Percentiles rank a stretch among this genome's conserved stretches.
These are phyloP conservation scores for Saccharomyces pastorianus DNA, from an alignment of 1,139 yeast species.

Conservation along the genomic window DNA sequence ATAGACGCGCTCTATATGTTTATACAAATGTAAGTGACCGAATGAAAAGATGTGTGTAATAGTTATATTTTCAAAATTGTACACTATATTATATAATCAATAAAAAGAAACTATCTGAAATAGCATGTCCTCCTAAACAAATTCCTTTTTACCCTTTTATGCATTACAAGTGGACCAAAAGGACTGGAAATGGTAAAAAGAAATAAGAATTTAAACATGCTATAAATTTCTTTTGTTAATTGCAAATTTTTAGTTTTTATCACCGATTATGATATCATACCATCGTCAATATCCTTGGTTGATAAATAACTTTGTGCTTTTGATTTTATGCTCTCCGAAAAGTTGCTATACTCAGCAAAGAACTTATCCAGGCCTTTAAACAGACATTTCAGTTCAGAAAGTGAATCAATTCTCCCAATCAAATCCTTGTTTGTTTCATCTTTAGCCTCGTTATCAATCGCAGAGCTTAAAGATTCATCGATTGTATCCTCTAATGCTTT, in stretches of 20 bases:
- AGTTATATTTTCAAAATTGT: neutral
- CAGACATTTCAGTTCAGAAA: constrained; percentile 43
- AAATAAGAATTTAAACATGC: neutral
- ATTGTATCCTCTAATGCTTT: constrained; percentile 38
- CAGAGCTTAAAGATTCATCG: constrained; percentile 33
- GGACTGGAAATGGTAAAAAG: neutral
- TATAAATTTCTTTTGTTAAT: too few relatives aligned
- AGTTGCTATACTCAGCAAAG: constrained; percentile 40
- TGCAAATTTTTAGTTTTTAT: neutral
- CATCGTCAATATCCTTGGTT: constrained; percentile 20
- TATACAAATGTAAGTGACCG: neutral
- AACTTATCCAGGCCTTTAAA: constrained; percentile 47
- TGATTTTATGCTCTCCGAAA: constrained; percentile 33
- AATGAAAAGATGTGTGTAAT: neutral
- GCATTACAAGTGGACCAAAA: neutral
- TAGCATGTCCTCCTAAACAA: neutral
- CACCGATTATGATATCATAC: neutral
- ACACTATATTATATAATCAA: neutral
- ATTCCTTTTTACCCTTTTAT: neutral
- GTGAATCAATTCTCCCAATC: constrained; percentile 36
- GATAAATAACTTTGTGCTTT: constrained; percentile 35
- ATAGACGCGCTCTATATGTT: neutral
- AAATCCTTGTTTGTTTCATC: constrained; percentile 31
- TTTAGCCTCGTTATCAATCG: constrained; percentile 23
- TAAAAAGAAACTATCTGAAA: neutral